These are phyloP conservation scores for Metschnikowia kofuensis DNA, from an alignment of 805 yeast genomes.

Conservation along the genomic window DNA sequence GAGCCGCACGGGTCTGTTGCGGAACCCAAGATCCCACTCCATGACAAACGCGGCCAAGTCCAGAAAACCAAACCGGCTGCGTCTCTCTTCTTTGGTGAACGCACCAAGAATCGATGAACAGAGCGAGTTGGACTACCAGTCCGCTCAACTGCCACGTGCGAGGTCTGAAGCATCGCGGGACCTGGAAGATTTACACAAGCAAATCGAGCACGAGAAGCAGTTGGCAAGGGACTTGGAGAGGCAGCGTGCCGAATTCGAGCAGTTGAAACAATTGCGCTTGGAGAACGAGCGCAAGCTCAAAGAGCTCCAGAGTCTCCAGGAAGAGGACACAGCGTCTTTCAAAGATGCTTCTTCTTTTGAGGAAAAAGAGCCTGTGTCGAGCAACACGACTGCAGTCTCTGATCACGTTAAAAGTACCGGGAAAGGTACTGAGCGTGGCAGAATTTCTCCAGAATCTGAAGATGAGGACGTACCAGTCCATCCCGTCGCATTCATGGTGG, in stretches of 20 bases:
- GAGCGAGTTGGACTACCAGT: constrained; percentile 18
- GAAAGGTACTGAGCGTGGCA: constrained; percentile 6
- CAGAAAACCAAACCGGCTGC: constrained; percentile 9
- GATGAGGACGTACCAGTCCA: constrained; percentile 24
- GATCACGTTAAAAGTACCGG: not conserved
- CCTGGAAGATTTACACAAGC: constrained; percentile 28
- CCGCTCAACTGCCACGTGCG: not conserved
- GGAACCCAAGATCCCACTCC: constrained; percentile 24
- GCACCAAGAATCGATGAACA: constrained; percentile 17
- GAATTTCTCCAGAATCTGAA: constrained; percentile 1
- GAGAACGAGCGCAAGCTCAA: constrained; percentile 27
- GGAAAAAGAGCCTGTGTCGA: not conserved
- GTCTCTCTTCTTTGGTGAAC: constrained; percentile 14
- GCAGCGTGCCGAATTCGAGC: constrained; percentile 35
- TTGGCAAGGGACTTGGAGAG: constrained; percentile 37
- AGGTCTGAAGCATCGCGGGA: constrained; percentile 20
- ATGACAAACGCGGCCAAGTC: constrained; percentile 14
- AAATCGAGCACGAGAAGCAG: constrained; percentile 38
- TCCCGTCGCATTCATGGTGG: constrained; percentile 20
- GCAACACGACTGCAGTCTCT: not conserved
- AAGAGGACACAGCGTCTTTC: constrained; percentile 11
- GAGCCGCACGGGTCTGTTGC: constrained; percentile 22
- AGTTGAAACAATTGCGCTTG: constrained; percentile 26
- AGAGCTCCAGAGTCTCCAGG: constrained; percentile 16
- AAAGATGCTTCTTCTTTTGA: constrained; percentile 1